Percentiles rank a stretch among this genome's conserved stretches.
phyloP scores from a whole-genome alignment of 1,139 yeast genomes.

The Zhuliangozyma blackwelliae region DNA sequence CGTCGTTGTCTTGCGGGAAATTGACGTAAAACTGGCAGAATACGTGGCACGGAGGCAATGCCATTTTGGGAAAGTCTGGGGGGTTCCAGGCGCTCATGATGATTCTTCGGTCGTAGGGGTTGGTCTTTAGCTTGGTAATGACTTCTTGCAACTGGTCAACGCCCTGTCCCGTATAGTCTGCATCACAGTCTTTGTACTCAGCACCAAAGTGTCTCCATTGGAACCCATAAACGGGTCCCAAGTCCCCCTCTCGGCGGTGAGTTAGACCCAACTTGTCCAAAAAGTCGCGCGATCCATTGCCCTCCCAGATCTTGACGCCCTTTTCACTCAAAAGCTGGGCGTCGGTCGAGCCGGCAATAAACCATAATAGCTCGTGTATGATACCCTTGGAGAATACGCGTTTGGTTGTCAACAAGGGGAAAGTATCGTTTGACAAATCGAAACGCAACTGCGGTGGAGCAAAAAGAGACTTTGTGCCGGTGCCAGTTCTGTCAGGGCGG shows the following conservation, averaged over 20 bases:
- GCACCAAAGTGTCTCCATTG: constrained; percentile 99
- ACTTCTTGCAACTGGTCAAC: constrained; percentile 83
- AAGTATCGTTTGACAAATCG: constrained; percentile 61
- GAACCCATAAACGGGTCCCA: constrained; percentile 98
- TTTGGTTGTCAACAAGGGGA: constrained; percentile 91
- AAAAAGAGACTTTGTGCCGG: constrained; percentile 85
- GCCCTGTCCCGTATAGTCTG: constrained; percentile 85
- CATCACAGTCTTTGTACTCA: constrained; percentile 75
- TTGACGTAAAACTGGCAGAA: constrained; percentile 92
- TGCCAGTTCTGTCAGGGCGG: constrained; percentile 95
- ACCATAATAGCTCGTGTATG: constrained; percentile 88
- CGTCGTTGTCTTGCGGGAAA: constrained; percentile 49
- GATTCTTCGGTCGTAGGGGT: constrained; percentile 92
- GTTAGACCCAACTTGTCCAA: constrained; percentile 77
- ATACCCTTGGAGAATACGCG: constrained; percentile 88
- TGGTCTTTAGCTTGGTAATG: constrained; percentile 72
- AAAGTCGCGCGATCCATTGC: constrained; percentile 94
- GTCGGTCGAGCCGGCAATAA: constrained; percentile 84
- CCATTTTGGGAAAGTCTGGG: constrained; percentile 89
- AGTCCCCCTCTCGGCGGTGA: constrained; percentile 84
- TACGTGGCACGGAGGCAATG: constrained; percentile 97
- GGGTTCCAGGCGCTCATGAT: constrained; percentile 99
- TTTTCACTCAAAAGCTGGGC: constrained; percentile 72
- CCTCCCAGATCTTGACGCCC: constrained; percentile 97
- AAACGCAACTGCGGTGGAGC: constrained; percentile 96